phyloP scores from a whole-genome alignment of 78 protist genomes.

The Neovahlkampfia damariscottae region DNA sequence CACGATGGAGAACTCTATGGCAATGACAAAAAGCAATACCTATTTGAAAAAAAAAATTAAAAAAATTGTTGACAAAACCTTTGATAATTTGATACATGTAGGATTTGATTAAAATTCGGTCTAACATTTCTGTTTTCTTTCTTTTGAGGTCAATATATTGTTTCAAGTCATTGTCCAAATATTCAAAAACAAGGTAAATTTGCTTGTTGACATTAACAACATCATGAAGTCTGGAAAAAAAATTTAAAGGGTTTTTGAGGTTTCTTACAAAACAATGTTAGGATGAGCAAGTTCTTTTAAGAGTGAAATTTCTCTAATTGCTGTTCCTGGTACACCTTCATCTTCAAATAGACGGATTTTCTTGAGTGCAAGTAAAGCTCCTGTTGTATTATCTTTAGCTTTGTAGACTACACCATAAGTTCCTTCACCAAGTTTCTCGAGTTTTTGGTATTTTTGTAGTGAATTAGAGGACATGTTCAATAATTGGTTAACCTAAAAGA shows the following conservation, averaged over 20 bases:
- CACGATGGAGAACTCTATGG: not conserved
- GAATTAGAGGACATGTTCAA: too few relatives aligned
- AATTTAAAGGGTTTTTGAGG: not conserved
- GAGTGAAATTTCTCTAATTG: slow-evolving; percentile 91
- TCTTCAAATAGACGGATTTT: slow-evolving; percentile 83
- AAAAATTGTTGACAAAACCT: slow-evolving; percentile 7
- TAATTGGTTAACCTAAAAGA: too few relatives aligned
- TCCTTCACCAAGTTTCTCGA: slow-evolving; percentile 21
- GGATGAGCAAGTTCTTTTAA: slow-evolving; percentile 87
- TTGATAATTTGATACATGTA: slow-evolving; percentile 7
- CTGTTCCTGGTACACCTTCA: slow-evolving; percentile 97
- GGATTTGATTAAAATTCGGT: not conserved
- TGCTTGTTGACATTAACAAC: slow-evolving; percentile 10
- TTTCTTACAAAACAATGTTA: slow-evolving; percentile 82
- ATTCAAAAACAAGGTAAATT: slow-evolving; percentile 34
- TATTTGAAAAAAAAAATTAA: not conserved
- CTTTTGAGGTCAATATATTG: slow-evolving; percentile 58
- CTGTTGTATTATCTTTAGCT: slow-evolving; percentile 31
- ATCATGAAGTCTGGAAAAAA: not conserved
- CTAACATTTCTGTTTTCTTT: not conserved
- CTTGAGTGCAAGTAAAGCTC: slow-evolving; percentile 62
- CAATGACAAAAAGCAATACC: not conserved
- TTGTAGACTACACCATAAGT: slow-evolving; percentile 49
- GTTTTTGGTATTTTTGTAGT: slow-evolving; percentile 7
- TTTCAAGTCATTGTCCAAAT: slow-evolving; percentile 85